Conservation (phyloP, 176 grass and related monocot genomes). For the Ananas comosus region DNA sequence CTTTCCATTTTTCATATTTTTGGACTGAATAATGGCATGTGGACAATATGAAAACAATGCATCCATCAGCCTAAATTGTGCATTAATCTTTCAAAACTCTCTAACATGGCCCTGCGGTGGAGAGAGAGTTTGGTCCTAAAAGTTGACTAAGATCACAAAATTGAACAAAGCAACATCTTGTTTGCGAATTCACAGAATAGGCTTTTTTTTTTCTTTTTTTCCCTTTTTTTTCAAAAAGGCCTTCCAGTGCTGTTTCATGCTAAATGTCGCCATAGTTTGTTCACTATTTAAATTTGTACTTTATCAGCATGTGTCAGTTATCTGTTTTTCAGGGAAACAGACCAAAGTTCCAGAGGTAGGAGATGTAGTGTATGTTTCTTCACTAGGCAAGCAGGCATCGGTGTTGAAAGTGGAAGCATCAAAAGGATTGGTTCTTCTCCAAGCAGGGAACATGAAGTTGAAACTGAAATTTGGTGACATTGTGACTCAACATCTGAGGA, state of each 20-base stretch:
- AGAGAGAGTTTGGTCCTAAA: too few relatives aligned
- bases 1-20: too few relatives aligned
- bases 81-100: too few relatives aligned
- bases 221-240: neutral
- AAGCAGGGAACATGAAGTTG: slow-evolving; percentile 62
- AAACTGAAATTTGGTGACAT: slow-evolving; percentile 54
- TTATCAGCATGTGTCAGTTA: neutral
- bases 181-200: neutral
- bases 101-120: too few relatives aligned
- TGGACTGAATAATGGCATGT: too few relatives aligned
- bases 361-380: slow-evolving; percentile 48
- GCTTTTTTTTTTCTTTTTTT: neutral
- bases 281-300: neutral
- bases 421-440: slow-evolving; percentile 45
- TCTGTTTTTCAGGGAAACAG: slow-evolving; percentile 30
- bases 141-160: neutral
- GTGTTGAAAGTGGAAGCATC: slow-evolving; percentile 49
- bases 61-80: too few relatives aligned
- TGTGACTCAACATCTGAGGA: slow-evolving; percentile 27
- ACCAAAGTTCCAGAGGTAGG: slow-evolving; percentile 38
- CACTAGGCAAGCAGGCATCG: slow-evolving; percentile 44
- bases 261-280: neutral
- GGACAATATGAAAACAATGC: too few relatives aligned
- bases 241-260: slow-evolving; percentile 6
- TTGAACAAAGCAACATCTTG: neutral